Evolutionary conservation across 2,329 filamentous ascomycete species (phyloP).

Genomic region (Graphilbum sp.): DNA sequence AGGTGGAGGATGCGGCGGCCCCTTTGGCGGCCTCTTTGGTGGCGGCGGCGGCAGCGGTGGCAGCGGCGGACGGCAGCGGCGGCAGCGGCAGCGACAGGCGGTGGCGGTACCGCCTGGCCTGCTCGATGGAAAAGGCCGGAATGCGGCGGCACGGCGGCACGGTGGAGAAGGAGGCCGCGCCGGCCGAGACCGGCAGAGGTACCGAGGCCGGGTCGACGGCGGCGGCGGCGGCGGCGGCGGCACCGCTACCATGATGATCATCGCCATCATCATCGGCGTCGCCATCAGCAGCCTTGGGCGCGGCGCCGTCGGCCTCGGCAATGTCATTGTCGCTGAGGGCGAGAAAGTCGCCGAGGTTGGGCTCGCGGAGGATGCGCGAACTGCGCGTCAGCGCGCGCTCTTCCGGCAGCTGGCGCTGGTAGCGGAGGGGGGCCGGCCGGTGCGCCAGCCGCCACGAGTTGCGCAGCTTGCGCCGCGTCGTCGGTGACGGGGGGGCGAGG

Average conservation of each 20-base stretch:
- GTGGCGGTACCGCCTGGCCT: not conserved
- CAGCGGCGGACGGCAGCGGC: not conserved
- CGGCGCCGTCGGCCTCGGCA: constrained; percentile 22
- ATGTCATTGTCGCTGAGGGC: constrained; percentile 41
- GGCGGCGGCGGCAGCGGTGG: not conserved
- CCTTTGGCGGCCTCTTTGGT: not conserved
- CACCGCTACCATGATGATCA: no score
- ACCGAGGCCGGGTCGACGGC: no score
- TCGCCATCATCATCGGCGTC: no score
- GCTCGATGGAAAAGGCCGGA: no score
- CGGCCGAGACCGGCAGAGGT: no score
- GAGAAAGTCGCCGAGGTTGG: constrained; percentile 36
- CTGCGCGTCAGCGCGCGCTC: constrained; percentile 2
- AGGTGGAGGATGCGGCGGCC: no score
- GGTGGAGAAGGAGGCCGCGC: no score
- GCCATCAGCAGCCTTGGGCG: not conserved
- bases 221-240: no score
- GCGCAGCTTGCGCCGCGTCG: constrained; percentile 6
- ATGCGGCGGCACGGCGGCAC: no score
- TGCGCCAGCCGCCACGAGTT: not conserved
- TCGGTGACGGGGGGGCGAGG: not conserved
- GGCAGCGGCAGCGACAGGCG: not conserved
- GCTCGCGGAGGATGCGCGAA: constrained; percentile 24
- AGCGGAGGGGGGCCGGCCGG: constrained; percentile 5
- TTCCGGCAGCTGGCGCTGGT: constrained; percentile 5